Base-by-base conservation (phyloP, 148 eudicot genomes). In the Salicornia ramosissima region DNA sequence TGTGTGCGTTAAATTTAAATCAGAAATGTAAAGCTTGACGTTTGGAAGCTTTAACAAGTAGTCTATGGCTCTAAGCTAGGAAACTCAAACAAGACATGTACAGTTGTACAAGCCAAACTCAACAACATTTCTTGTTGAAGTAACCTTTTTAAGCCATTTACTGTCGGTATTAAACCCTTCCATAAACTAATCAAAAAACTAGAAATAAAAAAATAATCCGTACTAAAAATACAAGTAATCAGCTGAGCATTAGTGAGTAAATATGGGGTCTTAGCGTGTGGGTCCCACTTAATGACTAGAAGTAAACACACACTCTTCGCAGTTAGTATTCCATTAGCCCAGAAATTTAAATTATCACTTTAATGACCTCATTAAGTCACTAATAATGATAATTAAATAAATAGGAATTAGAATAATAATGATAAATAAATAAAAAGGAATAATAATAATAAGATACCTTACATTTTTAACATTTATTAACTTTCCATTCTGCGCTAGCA, bases 401-500 rank as follows among this genome's bases (percentile, higher is more conserved):
- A 22, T 53, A 15, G 18, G n/a, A 53, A 22, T 53, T 49, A 49
- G n/a, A 53, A 53, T 24, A 13, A 12, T 46, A 46, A 46, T 12
- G 15, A 43, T 53, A 53, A 53, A 24, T 53, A 22, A 53, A 25
- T 28, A 13, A 28, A 14, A 26, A 1, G 18, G 18, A 30, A 18
- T 31, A 30, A 57, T 50, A 62, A n/a, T 36, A 34, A 10, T 68
- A 62, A 59, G 39, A 29, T 50, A 49, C 63, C 73, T 62, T 62
- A 62, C 65, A 46, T 46, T 46, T 43, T 46, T n/a, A n/a, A 11
- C 46, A 10, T 62, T 34, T n/a, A n/a, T n/a, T n/a, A n/a, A n/a
- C n/a, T n/a, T n/a, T n/a, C n/a, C 65, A 68, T 62, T 33, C 47
- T 60, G 30, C 52, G 46, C 80, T 42, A 77, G 68, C 72, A 72